Percentiles rank a stretch among this genome's conserved stretches.
phyloP scores from a whole-genome alignment of 2,329 filamentous ascomycete genomes.

The Diaporthe vaccinii region DNA sequence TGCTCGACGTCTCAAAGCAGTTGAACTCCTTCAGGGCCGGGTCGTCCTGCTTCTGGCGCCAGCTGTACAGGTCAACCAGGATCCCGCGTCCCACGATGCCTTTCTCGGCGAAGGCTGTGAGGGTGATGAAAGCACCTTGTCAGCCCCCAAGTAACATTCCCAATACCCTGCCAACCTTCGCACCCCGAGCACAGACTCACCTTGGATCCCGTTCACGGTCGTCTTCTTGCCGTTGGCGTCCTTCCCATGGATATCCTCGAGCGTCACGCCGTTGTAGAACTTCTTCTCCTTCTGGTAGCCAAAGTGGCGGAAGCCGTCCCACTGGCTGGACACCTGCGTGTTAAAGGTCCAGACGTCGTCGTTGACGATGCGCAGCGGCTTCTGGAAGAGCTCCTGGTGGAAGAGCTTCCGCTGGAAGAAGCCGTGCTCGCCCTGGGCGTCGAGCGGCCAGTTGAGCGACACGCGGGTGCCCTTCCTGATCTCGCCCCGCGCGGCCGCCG shows the following conservation, averaged over 20 bases:
- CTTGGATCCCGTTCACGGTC: constrained; percentile 58
- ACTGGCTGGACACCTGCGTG: constrained; percentile 70
- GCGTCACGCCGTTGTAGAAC: constrained; percentile 53
- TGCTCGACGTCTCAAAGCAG: constrained; percentile 52
- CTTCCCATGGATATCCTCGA: constrained; percentile 50
- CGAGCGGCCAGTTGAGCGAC: constrained; percentile 72
- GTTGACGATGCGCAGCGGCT: constrained; percentile 66
- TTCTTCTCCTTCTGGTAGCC: constrained; percentile 60
- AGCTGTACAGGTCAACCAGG: constrained; percentile 65
- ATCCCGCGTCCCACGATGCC: constrained; percentile 70
- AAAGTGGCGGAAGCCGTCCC: constrained; percentile 68
- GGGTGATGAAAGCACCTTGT: neutral
- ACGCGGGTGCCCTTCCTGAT: constrained; percentile 69
- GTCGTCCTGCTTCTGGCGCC: constrained; percentile 55
- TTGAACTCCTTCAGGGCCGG: constrained; percentile 46
- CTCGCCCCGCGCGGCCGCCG: constrained; percentile 62
- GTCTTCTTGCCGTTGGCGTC: constrained; percentile 47
- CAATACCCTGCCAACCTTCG: neutral
- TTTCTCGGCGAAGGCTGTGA: constrained; percentile 61
- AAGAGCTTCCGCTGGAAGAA: constrained; percentile 71
- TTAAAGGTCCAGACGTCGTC: constrained; percentile 73
- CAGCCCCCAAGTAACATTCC: neutral
- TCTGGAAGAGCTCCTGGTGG: constrained; percentile 65
- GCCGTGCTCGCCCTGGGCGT: constrained; percentile 62
- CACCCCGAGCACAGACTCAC: constrained; percentile 37